Percentiles rank a stretch among this genome's conserved stretches.
Conservation (phyloP, 2,329 filamentous ascomycete species). For the Phoma sp. region DNA sequence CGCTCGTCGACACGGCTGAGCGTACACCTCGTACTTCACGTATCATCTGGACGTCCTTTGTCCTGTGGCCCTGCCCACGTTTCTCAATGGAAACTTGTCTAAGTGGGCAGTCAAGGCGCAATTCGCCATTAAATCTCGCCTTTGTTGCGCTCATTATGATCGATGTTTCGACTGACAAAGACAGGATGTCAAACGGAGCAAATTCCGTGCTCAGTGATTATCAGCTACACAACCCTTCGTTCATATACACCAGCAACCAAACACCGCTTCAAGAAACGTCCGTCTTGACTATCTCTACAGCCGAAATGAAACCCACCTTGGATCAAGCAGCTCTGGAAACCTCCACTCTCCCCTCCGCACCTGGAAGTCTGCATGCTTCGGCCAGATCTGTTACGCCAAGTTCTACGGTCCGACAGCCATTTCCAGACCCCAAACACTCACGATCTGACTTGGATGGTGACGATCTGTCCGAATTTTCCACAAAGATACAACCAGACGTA, state of each 20-base stretch:
- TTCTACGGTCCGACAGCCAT: not conserved
- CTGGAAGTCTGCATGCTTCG: not conserved
- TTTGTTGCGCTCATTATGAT: not conserved
- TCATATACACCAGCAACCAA: not conserved
- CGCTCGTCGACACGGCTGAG: not conserved
- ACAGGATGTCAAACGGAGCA: not conserved
- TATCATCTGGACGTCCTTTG: not conserved
- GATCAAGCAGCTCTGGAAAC: not conserved
- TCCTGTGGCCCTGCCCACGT: not conserved
- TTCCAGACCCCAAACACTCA: not conserved
- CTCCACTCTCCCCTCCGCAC: not conserved
- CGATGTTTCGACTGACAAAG: not conserved
- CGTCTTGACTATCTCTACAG: not conserved
- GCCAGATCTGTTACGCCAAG: not conserved
- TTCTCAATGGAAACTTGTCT: not conserved
- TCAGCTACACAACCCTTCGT: not conserved
- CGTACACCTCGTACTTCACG: not conserved
- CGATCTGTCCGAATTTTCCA: not conserved
- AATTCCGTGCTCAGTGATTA: not conserved
- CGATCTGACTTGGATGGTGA: not conserved
- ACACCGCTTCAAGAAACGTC: not conserved
- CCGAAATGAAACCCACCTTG: not conserved
- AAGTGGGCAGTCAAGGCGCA: not conserved
- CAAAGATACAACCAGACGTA: not conserved
- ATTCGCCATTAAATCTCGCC: not conserved